Percentiles rank a stretch among this genome's conserved stretches.
These are phyloP conservation scores for Barnettozyma salicaria DNA, from an alignment of 805 yeast genomes.

Conservation along the genomic window DNA sequence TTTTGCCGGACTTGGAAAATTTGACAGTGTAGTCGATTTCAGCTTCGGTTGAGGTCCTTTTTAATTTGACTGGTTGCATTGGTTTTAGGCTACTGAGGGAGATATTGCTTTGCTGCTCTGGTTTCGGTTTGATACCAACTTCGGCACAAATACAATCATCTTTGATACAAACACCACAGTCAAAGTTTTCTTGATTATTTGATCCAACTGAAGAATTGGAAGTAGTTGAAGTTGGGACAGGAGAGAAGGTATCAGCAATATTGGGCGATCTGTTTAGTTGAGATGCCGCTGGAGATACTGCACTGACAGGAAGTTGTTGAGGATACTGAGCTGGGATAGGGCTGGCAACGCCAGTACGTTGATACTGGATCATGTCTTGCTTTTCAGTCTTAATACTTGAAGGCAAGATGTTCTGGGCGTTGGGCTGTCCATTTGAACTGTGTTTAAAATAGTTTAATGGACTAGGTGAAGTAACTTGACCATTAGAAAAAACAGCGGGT, in stretches of 20 bases:
- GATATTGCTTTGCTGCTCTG: constrained; percentile 13
- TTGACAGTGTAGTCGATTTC: constrained; percentile 59
- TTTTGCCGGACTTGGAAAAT: constrained; percentile 29
- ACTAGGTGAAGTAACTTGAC: constrained; percentile 23
- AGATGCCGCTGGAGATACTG: constrained; percentile 35
- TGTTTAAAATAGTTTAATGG: constrained; percentile 43
- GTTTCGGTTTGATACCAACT: constrained; percentile 26
- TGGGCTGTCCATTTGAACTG: constrained; percentile 26
- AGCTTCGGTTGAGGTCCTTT: constrained; percentile 29
- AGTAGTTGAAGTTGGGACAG: constrained; percentile 16
- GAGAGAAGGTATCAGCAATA: constrained; percentile 10
- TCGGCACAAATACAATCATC: constrained; percentile 63
- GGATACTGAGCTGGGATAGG: constrained; percentile 8
- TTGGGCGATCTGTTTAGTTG: constrained; percentile 42
- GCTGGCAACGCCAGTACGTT: too few species aligned
- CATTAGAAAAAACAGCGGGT: constrained; percentile 23
- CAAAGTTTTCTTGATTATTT: constrained; percentile 25
- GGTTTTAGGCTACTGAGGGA: constrained; percentile 45
- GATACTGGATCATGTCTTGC: too few species aligned
- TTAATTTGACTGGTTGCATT: constrained; percentile 60
- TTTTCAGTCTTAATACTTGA: too few species aligned
- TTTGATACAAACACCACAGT: constrained; percentile 62
- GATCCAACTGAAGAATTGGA: constrained; percentile 20
- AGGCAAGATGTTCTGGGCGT: constrained; percentile 9
- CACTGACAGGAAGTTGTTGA: constrained; percentile 8